These are phyloP conservation scores for Phytophthora fragariaefolia DNA, from an alignment of 352 stramenopile genomes.

Conservation along the genomic window DNA sequence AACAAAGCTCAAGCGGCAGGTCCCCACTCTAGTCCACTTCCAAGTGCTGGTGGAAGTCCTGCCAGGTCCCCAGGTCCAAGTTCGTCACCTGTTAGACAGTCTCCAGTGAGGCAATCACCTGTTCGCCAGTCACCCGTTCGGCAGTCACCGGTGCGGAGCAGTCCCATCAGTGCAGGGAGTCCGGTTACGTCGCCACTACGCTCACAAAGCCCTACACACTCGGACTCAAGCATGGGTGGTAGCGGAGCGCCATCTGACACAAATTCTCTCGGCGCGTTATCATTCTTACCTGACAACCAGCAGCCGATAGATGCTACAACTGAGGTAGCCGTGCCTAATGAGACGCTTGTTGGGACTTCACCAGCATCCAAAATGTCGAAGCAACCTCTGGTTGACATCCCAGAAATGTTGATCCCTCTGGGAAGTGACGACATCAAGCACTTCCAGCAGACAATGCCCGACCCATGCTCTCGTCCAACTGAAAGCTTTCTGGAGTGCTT, in stretches of 20 bases:
- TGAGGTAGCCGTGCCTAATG: constrained; percentile 35
- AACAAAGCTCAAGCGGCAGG: constrained; percentile 30
- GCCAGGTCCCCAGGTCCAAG: constrained; percentile 47
- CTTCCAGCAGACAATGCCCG: constrained; percentile 76
- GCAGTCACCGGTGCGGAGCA: constrained; percentile 60
- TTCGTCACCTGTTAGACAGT: constrained; percentile 51
- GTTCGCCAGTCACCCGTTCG: constrained; percentile 41
- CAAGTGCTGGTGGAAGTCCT: constrained; percentile 47
- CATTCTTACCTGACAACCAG: constrained; percentile 79
- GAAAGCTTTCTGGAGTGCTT: constrained; percentile 82
- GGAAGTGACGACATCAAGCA: constrained; percentile 79
- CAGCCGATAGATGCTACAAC: constrained; percentile 41
- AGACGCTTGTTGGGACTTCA: constrained; percentile 23
- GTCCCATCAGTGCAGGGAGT: constrained; percentile 54
- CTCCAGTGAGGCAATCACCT: constrained; percentile 54
- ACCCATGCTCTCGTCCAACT: constrained; percentile 62
- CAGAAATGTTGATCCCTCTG: constrained; percentile 60
- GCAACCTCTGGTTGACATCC: constrained; percentile 43
- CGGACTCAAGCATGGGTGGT: constrained; percentile 60
- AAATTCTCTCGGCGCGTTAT: constrained; percentile 73
- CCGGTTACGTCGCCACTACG: constrained; percentile 63
- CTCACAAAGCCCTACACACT: constrained; percentile 72
- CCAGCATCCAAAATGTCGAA: constrained; percentile 30
- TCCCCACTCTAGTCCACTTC: constrained; percentile 38
- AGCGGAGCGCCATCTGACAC: constrained; percentile 63